Percentiles rank a stretch among this genome's conserved stretches.
Evolutionary conservation across 2,329 filamentous ascomycete genomes (phyloP).

Genomic region (Curvularia sp.): DNA sequence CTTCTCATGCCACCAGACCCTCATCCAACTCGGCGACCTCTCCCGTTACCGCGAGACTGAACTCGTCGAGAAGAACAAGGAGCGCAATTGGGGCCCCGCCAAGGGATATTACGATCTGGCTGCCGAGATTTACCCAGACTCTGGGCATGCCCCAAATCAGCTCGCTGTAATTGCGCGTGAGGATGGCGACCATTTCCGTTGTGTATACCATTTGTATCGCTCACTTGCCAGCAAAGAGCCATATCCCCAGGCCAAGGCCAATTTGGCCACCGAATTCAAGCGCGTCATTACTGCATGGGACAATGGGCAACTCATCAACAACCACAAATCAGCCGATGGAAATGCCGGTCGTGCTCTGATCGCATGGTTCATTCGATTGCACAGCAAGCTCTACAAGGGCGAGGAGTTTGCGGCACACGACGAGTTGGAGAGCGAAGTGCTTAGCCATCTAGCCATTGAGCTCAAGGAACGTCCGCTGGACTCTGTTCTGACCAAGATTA

Average conservation of each 20-base stretch:
- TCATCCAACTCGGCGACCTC: slow-evolving; percentile 88
- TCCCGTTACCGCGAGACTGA: slow-evolving; percentile 83
- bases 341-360: slow-evolving; percentile 70
- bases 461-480: slow-evolving; percentile 72
- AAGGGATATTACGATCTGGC: slow-evolving; percentile 86
- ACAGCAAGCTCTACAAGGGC: slow-evolving; percentile 83
- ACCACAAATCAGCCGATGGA: slow-evolving; percentile 46
- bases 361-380: slow-evolving; percentile 84
- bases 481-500: slow-evolving; percentile 75
- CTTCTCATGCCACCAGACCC: slow-evolving; percentile 77
- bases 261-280: slow-evolving; percentile 81
- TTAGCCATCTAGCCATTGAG: slow-evolving; percentile 76
- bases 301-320: slow-evolving; percentile 60
- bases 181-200: slow-evolving; percentile 79
- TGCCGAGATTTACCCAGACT: slow-evolving; percentile 75
- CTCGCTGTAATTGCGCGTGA: slow-evolving; percentile 84
- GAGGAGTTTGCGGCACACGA: slow-evolving; percentile 75
- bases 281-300: slow-evolving; percentile 66
- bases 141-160: slow-evolving; percentile 87
- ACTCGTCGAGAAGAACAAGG: slow-evolving; percentile 70
- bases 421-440: slow-evolving; percentile 84
- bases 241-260: slow-evolving; percentile 74
- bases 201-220: slow-evolving; percentile 89
- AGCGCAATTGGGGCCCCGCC: slow-evolving; percentile 78
- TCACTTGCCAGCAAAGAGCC: slow-evolving; percentile 77